Evolutionary conservation across 192 early-diverging fungal genomes (phyloP).

Genomic region (Backusella macrospora): DNA sequence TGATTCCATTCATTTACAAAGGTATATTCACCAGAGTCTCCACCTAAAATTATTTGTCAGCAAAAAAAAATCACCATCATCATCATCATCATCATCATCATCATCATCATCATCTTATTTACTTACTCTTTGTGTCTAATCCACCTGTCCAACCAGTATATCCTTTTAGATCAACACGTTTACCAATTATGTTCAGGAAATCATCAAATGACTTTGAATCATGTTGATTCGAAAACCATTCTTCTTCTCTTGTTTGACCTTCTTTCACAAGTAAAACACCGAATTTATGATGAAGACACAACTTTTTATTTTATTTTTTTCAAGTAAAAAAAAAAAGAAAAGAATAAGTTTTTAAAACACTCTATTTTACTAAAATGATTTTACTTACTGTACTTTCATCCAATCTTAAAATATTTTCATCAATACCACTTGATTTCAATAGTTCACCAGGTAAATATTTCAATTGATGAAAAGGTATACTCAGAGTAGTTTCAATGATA

Average conservation of each 20-base stretch:
- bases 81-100: too few species aligned
- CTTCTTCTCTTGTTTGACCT: slow-evolving; percentile 73
- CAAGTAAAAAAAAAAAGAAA: background rate
- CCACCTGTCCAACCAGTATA: slow-evolving; percentile 80
- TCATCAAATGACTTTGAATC: slow-evolving; percentile 61
- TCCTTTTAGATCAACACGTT: slow-evolving; percentile 68
- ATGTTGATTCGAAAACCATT: slow-evolving; percentile 74
- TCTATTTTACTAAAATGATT: background rate
- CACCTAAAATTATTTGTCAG: slow-evolving; percentile 18
- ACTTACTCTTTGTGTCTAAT: slow-evolving; percentile 68
- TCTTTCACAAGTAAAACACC: slow-evolving; percentile 69
- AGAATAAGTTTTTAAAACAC: background rate
- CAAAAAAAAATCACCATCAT: too few species aligned
- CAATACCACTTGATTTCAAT: slow-evolving; percentile 46
- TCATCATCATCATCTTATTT: too few species aligned
- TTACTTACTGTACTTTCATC: slow-evolving; percentile 74
- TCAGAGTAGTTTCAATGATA: slow-evolving; percentile 46
- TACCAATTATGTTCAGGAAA: slow-evolving; percentile 74
- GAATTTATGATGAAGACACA: slow-evolving; percentile 65
- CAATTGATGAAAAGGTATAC: slow-evolving; percentile 51
- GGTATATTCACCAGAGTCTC: slow-evolving; percentile 70
- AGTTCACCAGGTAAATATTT: slow-evolving; percentile 59
- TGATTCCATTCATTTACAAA: slow-evolving; percentile 77
- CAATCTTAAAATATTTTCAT: slow-evolving; percentile 66
- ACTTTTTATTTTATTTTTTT: slow-evolving; percentile 2